phyloP scores from a whole-genome alignment of 2,329 filamentous ascomycete genomes.

The Calonectria fujianensis region DNA sequence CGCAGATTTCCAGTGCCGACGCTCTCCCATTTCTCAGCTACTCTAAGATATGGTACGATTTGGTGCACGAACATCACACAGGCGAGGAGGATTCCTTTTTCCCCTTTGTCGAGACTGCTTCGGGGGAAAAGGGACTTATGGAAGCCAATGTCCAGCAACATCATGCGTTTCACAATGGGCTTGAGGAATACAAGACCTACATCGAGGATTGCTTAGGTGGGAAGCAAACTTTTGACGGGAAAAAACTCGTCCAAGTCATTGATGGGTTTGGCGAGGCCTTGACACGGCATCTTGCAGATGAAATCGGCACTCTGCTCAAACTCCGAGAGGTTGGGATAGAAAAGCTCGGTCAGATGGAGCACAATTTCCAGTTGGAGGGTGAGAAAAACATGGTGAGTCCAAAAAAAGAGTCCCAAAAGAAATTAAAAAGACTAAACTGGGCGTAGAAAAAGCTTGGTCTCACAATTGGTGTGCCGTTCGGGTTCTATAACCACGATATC shows the following conservation, averaged over 20 bases:
- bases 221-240: constrained; percentile 21
- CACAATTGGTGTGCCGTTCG: constrained; percentile 6
- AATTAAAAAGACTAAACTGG: neutral
- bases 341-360: constrained; percentile 2
- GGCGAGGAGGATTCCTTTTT: constrained; percentile 62
- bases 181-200: constrained; percentile 48
- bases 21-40: constrained; percentile 54
- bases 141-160: constrained; percentile 63
- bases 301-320: constrained; percentile 27
- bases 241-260: constrained; percentile 14
- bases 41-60: constrained; percentile 52
- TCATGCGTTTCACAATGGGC: constrained; percentile 57
- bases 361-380: constrained; percentile 14
- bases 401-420: neutral
- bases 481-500: constrained; percentile 32
- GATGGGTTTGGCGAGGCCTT: constrained; percentile 30
- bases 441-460: constrained; percentile 30
- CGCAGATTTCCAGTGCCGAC: constrained; percentile 57
- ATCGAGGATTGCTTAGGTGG: constrained; percentile 5
- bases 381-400: constrained; percentile 30
- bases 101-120: constrained; percentile 57
- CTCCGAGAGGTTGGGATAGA: constrained; percentile 23
- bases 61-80: constrained; percentile 60
- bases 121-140: constrained; percentile 59
- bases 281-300: constrained; percentile 24